These are phyloP conservation scores for Rhizopogon rudus DNA, from an alignment of 768 basidiomycete species.

Conservation along the genomic window DNA sequence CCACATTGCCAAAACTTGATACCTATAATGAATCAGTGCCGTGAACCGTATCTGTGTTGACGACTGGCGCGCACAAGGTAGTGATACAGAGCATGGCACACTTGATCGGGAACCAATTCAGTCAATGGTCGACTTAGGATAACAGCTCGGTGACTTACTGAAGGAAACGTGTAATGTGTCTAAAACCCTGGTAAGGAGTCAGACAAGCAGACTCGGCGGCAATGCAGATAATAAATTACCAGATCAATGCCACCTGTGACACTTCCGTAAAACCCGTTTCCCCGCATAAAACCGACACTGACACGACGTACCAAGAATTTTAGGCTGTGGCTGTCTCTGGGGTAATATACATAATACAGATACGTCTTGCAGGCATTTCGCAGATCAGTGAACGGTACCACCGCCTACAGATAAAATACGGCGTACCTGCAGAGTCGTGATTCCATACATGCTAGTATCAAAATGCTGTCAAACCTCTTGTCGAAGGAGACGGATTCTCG, in stretches of 20 bases:
- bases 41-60: background rate
- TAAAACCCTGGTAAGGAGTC: background rate
- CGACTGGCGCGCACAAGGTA: constrained; percentile 30
- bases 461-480: background rate
- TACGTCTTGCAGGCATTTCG: constrained; percentile 11
- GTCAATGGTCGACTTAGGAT: background rate
- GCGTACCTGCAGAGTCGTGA: constrained; percentile 18
- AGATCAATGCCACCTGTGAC: constrained; percentile 4
- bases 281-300: background rate
- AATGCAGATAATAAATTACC: background rate
- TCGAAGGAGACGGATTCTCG: background rate
- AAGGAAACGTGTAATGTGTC: constrained; percentile 7
- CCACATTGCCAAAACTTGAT: constrained; percentile 32
- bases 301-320: constrained; percentile 9
- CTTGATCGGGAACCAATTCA: background rate
- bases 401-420: too few species aligned
- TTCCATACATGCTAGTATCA: constrained; percentile 13
- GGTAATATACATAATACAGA: constrained; percentile 19
- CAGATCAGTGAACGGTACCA: background rate
- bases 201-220: background rate
- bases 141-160: background rate
- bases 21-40: constrained; percentile 22
- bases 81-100: constrained; percentile 30
- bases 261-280: background rate
- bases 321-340: constrained; percentile 7